Base-by-base conservation (phyloP, 2,329 filamentous ascomycete genomes). In the Chalara sp. region DNA sequence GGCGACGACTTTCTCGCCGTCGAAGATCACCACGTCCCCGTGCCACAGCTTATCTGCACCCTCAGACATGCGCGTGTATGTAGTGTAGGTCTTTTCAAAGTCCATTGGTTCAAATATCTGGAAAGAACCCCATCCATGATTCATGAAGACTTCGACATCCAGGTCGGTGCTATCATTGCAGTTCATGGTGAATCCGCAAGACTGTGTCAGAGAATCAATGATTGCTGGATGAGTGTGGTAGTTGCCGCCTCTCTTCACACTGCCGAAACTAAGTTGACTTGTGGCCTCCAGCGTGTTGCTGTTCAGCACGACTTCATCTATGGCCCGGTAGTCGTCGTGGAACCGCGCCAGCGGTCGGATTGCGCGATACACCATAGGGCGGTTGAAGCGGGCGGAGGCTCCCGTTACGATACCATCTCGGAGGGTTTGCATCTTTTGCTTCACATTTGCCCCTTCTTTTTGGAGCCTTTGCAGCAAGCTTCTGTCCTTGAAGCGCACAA, bases 131-230 rank as follows among this genome's bases (percentile, higher is more conserved):
- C 78, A 81, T 32, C 77, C 78, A 57, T 81, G 78, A 4, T 76
- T 79, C 58, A 81, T 77, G 63, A 70, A 81, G 48, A 80, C 74
- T 53, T 76, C 69, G 47, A 76, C 71, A n/a, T 74, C 70, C 4
- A 76, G 76, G 53, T 76, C 72, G n/a, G 79, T 68, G 6, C 73
- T 75, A 41, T 79, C 76, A 6, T 75, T 76, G 10, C 70, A 76
- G 53, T 81, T 81, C 64, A 79, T 71, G 54, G 80, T 75, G 65
- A 81, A 81, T 35, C 78, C 78, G 0, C 77, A 76, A 50, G 80
- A 72, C 53, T 80, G 78, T 52, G 75, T 78, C 50, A 77, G 60
- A 49, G 75, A 78, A 58, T 81, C 77, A 46, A 81, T 76, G 69
- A 74, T 79, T 63, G 75, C 76, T 0, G 78, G 78, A 44, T 71